These are phyloP conservation scores for Musa itinerans DNA, from an alignment of 176 grass and related monocot genomes.

Conservation along the genomic window DNA sequence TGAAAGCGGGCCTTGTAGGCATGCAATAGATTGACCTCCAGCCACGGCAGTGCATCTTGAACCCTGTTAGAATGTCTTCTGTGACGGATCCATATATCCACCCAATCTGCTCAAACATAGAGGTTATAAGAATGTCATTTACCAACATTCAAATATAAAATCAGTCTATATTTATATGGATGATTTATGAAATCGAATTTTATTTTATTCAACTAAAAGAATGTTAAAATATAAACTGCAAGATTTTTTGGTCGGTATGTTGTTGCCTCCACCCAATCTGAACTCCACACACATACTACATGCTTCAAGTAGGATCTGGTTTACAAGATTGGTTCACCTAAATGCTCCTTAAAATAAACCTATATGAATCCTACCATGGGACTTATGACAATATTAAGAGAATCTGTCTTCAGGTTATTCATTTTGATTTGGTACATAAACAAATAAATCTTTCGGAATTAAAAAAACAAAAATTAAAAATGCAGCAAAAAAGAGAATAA, in stretches of 20 bases:
- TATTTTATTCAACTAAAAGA: too few relatives aligned
- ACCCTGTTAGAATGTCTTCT: conserved; percentile 81
- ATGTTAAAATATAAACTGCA: too few relatives aligned
- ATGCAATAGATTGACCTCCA: conserved; percentile 98
- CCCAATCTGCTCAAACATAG: conserved; percentile 40
- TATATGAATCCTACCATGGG: too few relatives aligned
- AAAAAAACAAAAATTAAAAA: not conserved
- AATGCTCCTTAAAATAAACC: too few relatives aligned
- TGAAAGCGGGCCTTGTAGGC: conserved; percentile 82
- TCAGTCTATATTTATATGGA: too few relatives aligned
- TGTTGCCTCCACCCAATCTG: too few relatives aligned
- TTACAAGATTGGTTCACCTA: too few relatives aligned
- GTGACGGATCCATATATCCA: conserved; percentile 99
- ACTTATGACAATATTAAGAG: not conserved
- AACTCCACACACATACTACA: too few relatives aligned
- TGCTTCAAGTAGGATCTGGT: too few relatives aligned
- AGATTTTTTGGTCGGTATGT: too few relatives aligned
- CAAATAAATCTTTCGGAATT: not conserved
- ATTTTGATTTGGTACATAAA: not conserved
- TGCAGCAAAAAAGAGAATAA: not conserved
- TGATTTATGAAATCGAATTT: too few relatives aligned
- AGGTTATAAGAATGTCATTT: not conserved
- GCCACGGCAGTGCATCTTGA: conserved; percentile 98
- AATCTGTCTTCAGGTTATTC: not conserved
- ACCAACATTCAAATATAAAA: not conserved